A percentile compares a stretch with the other conserved stretches of the same genome.
These are phyloP conservation scores for Lachnellula occidentalis DNA, from an alignment of 2,329 filamentous ascomycete species.

Conservation along the genomic window DNA sequence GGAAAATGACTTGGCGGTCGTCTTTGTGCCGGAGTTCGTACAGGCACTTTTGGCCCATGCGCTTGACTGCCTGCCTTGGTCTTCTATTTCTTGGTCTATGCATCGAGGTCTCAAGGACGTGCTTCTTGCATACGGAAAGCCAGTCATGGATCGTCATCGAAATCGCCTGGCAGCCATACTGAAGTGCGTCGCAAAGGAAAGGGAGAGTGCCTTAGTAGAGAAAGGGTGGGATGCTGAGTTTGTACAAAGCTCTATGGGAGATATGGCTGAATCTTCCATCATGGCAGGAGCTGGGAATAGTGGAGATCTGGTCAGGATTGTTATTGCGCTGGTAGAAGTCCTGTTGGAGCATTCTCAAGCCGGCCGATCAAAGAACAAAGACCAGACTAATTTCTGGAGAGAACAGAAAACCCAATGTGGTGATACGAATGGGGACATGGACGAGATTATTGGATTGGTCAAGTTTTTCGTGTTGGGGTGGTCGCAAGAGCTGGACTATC, in stretches of 20 bases:
- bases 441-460: constrained; percentile 22
- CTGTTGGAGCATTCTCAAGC: neutral
- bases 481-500: constrained; percentile 34
- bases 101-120: constrained; percentile 32
- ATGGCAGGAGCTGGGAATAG: constrained; percentile 30
- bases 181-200: neutral
- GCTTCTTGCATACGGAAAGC: constrained; percentile 27
- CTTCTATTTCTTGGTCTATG: constrained; percentile 31
- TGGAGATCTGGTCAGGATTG: constrained; percentile 30
- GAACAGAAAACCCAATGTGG: too few species aligned
- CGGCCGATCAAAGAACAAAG: neutral
- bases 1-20: neutral
- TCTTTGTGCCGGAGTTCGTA: constrained; percentile 11
- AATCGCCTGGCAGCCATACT: constrained; percentile 14
- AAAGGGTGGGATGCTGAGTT: constrained; percentile 29
- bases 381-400: neutral
- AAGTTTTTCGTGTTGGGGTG: constrained; percentile 33
- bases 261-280: constrained; percentile 28
- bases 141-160: constrained; percentile 26
- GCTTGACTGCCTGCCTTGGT: constrained; percentile 32
- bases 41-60: constrained; percentile 20
- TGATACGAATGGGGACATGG: too few species aligned
- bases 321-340: constrained; percentile 24
- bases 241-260: constrained; percentile 26
- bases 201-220: neutral